Conservation (phyloP, 352 stramenopile genomes). For the Phytophthora pseudosyringae region DNA sequence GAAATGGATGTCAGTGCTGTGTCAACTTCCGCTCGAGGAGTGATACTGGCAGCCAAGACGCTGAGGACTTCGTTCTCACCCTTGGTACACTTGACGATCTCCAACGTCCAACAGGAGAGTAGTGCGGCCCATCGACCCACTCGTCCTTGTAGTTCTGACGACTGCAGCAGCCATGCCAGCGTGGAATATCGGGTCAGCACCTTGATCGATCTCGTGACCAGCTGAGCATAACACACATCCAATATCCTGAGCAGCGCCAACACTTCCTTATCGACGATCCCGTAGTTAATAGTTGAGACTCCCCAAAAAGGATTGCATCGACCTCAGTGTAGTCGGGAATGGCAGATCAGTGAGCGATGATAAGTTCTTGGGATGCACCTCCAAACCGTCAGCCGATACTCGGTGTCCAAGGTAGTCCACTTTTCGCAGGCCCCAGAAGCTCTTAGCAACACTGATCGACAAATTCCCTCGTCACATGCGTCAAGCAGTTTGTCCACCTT, state of each 20-base stretch:
- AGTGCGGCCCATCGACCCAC: too few relatives aligned
- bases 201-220: neutral
- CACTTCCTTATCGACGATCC: neutral
- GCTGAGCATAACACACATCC: neutral
- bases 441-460: slow-evolving; percentile 2
- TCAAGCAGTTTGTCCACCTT: slow-evolving; percentile 3
- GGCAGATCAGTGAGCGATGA: neutral
- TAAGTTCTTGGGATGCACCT: slow-evolving; percentile 1
- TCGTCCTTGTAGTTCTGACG: too few relatives aligned
- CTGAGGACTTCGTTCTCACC: too few relatives aligned
- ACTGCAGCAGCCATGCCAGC: neutral
- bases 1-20: too few relatives aligned
- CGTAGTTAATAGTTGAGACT: neutral
- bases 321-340: neutral
- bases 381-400: neutral
- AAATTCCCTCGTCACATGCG: neutral
- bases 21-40: too few relatives aligned
- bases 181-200: neutral
- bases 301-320: neutral
- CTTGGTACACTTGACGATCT: too few relatives aligned
- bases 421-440: neutral
- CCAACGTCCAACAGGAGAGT: too few relatives aligned
- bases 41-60: too few relatives aligned
- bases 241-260: neutral
- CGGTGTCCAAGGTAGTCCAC: too few relatives aligned